phyloP scores from a whole-genome alignment of 2,329 filamentous ascomycete genomes.

The Dothideomycetidae sp. region DNA sequence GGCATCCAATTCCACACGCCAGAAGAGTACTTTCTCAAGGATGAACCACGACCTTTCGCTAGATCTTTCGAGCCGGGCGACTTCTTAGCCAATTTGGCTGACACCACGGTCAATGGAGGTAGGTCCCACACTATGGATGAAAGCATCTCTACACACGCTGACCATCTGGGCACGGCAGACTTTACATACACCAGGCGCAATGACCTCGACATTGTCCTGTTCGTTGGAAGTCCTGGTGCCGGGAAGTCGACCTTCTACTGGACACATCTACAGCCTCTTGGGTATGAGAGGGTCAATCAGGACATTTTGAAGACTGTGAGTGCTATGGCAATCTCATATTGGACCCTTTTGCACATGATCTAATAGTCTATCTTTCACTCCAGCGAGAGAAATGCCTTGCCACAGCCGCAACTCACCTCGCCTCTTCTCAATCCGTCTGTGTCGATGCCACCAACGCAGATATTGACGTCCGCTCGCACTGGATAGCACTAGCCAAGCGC shows the following conservation, averaged over 20 bases:
- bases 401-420: slow-evolving; percentile 51
- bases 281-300: slow-evolving; percentile 79
- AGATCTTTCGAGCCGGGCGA: slow-evolving; percentile 56
- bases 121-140: slow-evolving; percentile 15
- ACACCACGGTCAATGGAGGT: slow-evolving; percentile 23
- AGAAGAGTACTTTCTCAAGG: slow-evolving; percentile 75
- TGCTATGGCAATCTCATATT: too few relatives aligned
- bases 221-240: slow-evolving; percentile 76
- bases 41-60: slow-evolving; percentile 49
- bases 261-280: slow-evolving; percentile 59
- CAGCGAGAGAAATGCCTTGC: slow-evolving; percentile 54
- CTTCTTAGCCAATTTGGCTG: slow-evolving; percentile 30
- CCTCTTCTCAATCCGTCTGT: slow-evolving; percentile 53
- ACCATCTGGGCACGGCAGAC: slow-evolving; percentile 1
- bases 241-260: slow-evolving; percentile 90
- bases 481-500: slow-evolving; percentile 60
- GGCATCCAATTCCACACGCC: slow-evolving; percentile 72
- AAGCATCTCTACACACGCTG: slow-evolving; percentile 13
- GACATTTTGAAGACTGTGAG: slow-evolving; percentile 63
- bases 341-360: too few relatives aligned
- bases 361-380: too few relatives aligned
- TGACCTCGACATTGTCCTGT: slow-evolving; percentile 60
- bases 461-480: slow-evolving; percentile 58
- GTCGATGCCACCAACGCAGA: slow-evolving; percentile 96
- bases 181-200: slow-evolving; percentile 44